phyloP scores from a whole-genome alignment of 2,329 filamentous ascomycete species.

The Diaporthe capsici region DNA sequence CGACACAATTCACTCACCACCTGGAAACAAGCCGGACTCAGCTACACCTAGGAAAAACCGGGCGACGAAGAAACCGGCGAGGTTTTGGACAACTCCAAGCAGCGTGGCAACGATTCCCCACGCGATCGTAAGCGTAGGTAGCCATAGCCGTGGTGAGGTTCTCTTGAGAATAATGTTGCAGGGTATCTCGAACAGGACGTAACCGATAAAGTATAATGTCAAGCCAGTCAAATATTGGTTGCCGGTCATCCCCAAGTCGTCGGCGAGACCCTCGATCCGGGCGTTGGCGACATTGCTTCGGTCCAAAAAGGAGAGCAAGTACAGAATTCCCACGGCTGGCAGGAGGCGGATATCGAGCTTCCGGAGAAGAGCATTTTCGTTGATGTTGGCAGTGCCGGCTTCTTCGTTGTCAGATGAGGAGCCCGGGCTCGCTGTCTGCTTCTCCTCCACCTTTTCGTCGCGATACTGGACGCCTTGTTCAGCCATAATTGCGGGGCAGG shows the following conservation, averaged over 20 bases:
- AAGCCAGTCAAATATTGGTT: constrained; percentile 76
- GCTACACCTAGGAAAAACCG: constrained; percentile 70
- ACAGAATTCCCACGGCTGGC: constrained; percentile 68
- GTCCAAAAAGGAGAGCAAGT: constrained; percentile 70
- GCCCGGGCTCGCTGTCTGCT: constrained; percentile 24
- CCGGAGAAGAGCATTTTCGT: constrained; percentile 70
- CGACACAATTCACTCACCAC: constrained; percentile 1
- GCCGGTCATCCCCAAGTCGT: constrained; percentile 67
- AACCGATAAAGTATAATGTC: constrained; percentile 76
- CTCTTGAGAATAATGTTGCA: constrained; percentile 74
- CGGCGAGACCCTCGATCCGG: constrained; percentile 67
- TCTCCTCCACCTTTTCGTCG: constrained; percentile 25
- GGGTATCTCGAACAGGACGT: constrained; percentile 72
- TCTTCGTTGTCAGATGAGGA: constrained; percentile 36
- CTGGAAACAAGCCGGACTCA: constrained; percentile 67
- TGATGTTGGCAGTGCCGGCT: constrained; percentile 50
- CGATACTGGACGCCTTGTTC: constrained; percentile 25
- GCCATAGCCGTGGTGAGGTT: constrained; percentile 70
- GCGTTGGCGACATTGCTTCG: constrained; percentile 73
- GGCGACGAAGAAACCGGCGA: constrained; percentile 65
- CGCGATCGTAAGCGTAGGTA: constrained; percentile 68
- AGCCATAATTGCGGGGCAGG: constrained; percentile 11
- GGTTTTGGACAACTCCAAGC: constrained; percentile 63
- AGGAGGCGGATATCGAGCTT: constrained; percentile 68
- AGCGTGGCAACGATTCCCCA: constrained; percentile 70